Conservation (phyloP, 345 rosid species). For the Gossypium ekmanianum region DNA sequence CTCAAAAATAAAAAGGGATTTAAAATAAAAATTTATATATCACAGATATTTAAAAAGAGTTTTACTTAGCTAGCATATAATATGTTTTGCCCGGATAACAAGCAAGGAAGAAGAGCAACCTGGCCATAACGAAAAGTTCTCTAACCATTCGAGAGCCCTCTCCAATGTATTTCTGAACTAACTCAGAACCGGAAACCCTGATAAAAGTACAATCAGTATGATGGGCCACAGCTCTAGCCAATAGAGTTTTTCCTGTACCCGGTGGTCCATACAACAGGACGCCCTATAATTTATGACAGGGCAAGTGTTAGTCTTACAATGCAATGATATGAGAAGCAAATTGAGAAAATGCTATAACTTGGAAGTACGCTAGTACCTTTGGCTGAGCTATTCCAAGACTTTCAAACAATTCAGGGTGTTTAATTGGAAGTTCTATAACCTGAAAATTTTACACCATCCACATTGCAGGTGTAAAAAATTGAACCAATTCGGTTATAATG, state of each 20-base stretch:
- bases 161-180: constrained; percentile 96
- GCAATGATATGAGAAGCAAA: not conserved
- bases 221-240: constrained; percentile 99
- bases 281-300: constrained; percentile 45
- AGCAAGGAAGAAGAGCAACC: constrained; percentile 40
- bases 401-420: constrained; percentile 97
- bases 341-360: not conserved
- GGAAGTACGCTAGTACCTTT: constrained; percentile 46
- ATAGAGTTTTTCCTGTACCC: constrained; percentile 91
- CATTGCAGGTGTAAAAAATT: constrained; percentile 1
- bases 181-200: constrained; percentile 97
- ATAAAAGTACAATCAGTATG: constrained; percentile 99
- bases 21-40: not conserved
- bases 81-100: not conserved
- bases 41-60: not conserved
- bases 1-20: not conserved
- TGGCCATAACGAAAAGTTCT: constrained; percentile 98
- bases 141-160: constrained; percentile 99
- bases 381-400: constrained; percentile 98
- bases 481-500: constrained; percentile 14
- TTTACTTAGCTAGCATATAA: not conserved
- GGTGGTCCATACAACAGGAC: constrained; percentile 98
- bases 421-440: constrained; percentile 99
- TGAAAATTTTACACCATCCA: constrained; percentile 23
- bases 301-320: not conserved